These are phyloP conservation scores for Paralagenidium karlingii DNA, from an alignment of 352 stramenopile genomes.

Conservation along the genomic window DNA sequence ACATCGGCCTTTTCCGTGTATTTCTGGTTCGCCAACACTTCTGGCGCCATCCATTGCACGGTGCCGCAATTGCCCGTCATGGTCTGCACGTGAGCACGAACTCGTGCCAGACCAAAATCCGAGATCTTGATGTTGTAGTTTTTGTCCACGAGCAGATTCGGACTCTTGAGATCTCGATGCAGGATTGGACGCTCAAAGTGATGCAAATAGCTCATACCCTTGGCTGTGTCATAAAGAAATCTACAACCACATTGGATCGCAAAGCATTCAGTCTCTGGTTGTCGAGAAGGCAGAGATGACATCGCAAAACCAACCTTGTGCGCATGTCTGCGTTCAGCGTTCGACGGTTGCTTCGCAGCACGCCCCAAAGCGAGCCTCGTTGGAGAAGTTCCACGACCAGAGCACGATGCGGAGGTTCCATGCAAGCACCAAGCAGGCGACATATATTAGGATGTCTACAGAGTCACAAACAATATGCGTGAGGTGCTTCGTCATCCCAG, in stretches of 20 bases:
- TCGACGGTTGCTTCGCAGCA: constrained; percentile 58
- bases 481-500: too few relatives aligned
- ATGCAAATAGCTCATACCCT: constrained; percentile 80
- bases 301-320: constrained; percentile 7
- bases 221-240: constrained; percentile 64
- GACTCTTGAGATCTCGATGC: constrained; percentile 75
- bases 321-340: constrained; percentile 43
- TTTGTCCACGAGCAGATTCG: constrained; percentile 73
- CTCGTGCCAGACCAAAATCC: constrained; percentile 70
- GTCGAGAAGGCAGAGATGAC: too few relatives aligned
- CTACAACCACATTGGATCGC: neutral
- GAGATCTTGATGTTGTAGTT: constrained; percentile 80
- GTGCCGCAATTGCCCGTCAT: constrained; percentile 82
- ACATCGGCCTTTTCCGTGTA: constrained; percentile 88
- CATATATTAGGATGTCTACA: constrained; percentile 95
- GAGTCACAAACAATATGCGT: neutral
- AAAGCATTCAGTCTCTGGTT: neutral
- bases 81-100: constrained; percentile 73
- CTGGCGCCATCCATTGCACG: constrained; percentile 51
- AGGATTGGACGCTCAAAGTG: constrained; percentile 73
- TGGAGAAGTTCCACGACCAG: constrained; percentile 90
- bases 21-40: constrained; percentile 76
- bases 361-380: constrained; percentile 87
- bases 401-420: constrained; percentile 87
- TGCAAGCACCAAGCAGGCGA: constrained; percentile 88